phyloP scores from a whole-genome alignment of 768 basidiomycete genomes.

The Imleria badia region DNA sequence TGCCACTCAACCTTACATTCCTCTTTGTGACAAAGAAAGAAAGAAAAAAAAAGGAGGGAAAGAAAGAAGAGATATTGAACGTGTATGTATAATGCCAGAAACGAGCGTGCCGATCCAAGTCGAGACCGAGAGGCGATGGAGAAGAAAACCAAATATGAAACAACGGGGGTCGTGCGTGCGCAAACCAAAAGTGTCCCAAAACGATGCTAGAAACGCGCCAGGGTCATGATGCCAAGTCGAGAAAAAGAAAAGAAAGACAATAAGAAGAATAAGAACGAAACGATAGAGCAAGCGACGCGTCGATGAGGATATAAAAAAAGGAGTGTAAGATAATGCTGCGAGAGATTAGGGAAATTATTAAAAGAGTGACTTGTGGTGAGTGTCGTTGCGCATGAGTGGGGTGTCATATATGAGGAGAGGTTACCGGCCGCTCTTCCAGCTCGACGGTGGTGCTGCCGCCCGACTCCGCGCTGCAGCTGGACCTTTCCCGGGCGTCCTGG shows the following conservation, averaged over 20 bases:
- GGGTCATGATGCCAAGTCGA: background rate
- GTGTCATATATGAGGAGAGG: too few species aligned
- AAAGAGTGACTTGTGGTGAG: constrained; percentile 9
- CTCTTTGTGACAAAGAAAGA: background rate
- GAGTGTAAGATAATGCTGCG: constrained; percentile 1
- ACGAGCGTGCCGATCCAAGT: background rate
- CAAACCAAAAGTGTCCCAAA: constrained; percentile 13
- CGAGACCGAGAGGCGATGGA: background rate
- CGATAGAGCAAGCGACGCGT: background rate
- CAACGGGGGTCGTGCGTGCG: background rate
- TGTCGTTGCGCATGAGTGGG: background rate
- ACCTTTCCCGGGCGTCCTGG: constrained; percentile 17
- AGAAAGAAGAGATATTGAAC: background rate
- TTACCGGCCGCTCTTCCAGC: constrained; percentile 48
- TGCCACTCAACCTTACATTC: constrained; percentile 10
- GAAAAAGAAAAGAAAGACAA: background rate
- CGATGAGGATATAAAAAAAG: constrained; percentile 13
- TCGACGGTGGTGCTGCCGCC: constrained; percentile 57
- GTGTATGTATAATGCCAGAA: background rate
- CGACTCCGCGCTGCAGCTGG: constrained; percentile 22
- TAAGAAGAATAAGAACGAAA: background rate
- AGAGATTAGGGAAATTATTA: constrained; percentile 10
- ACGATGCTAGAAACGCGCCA: constrained; percentile 10
- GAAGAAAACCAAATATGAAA: background rate
- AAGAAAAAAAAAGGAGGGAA: background rate